These are phyloP conservation scores for Geum urbanum DNA, from an alignment of 306 rosid species.

Conservation along the genomic window DNA sequence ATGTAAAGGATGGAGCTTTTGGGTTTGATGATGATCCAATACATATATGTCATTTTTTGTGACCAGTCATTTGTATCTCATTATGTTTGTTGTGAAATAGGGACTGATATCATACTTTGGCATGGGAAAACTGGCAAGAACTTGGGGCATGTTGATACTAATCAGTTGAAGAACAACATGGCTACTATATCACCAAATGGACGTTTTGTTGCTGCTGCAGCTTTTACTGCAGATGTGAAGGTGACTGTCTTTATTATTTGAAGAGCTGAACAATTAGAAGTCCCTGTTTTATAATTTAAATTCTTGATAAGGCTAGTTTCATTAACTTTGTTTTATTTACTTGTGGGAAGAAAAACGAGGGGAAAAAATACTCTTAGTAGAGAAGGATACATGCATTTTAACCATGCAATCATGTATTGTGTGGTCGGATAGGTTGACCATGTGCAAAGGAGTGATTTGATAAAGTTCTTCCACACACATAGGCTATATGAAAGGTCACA, in stretches of 20 bases:
- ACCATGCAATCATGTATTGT: neutral
- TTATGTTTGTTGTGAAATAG: conserved; percentile 34
- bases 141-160: conserved; percentile 87
- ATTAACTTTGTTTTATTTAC: neutral
- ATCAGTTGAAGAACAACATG: conserved; percentile 92
- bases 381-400: neutral
- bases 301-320: neutral
- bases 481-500: neutral
- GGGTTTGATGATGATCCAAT: neutral
- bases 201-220: conserved; percentile 98
- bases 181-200: conserved; percentile 94
- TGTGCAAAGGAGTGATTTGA: neutral
- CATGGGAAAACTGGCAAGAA: conserved; percentile 91
- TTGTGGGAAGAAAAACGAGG: neutral
- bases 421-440: neutral
- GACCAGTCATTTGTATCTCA: conserved; percentile 21
- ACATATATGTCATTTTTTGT: neutral
- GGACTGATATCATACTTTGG: conserved; percentile 89
- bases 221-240: conserved; percentile 98
- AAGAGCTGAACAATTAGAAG: neutral
- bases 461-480: neutral
- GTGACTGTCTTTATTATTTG: conserved; percentile 30
- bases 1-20: neutral
- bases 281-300: neutral
- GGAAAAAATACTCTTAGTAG: neutral